A percentile compares a stretch with the other conserved stretches of the same genome.
Evolutionary conservation across 1,284 basidiomycete species (phyloP).

Genomic region (Tilletia caries): DNA sequence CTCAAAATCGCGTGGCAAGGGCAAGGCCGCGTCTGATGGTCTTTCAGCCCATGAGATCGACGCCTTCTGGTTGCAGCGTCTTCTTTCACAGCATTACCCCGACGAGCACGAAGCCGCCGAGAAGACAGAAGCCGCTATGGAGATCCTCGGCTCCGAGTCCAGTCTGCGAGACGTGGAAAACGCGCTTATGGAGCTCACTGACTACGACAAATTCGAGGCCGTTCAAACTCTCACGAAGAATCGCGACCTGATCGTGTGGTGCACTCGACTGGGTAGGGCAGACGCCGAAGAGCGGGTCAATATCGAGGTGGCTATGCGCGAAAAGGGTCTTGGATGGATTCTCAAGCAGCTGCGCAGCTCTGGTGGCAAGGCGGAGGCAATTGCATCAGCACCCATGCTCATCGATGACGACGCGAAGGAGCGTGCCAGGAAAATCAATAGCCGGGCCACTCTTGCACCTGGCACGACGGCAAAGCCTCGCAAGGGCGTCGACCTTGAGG

Average conservation of each 20-base stretch:
- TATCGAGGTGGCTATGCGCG: conserved; percentile 95
- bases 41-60: conserved; percentile 89
- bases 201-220: conserved; percentile 84
- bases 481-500: conserved; percentile 80
- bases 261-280: conserved; percentile 87
- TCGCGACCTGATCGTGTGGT: conserved; percentile 95
- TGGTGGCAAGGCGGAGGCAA: conserved; percentile 23
- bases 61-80: conserved; percentile 96
- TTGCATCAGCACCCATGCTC: conserved; percentile 64
- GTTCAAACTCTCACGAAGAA: conserved; percentile 91
- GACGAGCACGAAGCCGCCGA: conserved; percentile 92
- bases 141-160: conserved; percentile 78
- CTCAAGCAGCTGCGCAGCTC: conserved; percentile 67
- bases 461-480: conserved; percentile 80
- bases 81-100: conserved; percentile 82
- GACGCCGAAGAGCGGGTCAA: conserved; percentile 87
- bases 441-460: conserved; percentile 81
- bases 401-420: conserved; percentile 63
- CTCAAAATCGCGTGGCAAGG: background rate
- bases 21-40: conserved; percentile 13
- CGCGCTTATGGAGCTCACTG: conserved; percentile 92
- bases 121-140: conserved; percentile 80
- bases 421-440: conserved; percentile 62
- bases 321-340: conserved; percentile 95
- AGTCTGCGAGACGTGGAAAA: conserved; percentile 94